Base-by-base conservation (phyloP, 2,329 filamentous ascomycete genomes). In the Penicillium polonicum region DNA sequence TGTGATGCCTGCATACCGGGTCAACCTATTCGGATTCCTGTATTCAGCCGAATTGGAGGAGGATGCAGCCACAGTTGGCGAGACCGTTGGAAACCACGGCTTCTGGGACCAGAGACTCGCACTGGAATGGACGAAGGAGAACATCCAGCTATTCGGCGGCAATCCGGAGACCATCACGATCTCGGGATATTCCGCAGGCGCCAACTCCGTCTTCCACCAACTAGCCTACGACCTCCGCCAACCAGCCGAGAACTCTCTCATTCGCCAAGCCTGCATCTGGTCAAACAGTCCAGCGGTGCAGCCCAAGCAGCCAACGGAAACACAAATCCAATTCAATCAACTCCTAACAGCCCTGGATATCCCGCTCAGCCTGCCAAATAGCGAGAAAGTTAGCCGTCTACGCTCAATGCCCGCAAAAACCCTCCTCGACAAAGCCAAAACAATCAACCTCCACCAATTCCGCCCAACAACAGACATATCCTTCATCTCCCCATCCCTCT, bases 71-170 rank as follows among this genome's bases (percentile, higher is more conserved):
- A 60, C 64, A 0, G 62, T 57, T 2, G 68, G 73, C 1, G 75
- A 79, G 35, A 71, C 74, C 0, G 68, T 73, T 3, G 78, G 79
- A 1, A 85, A 85, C 55, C 72, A 79, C 29, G 83, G 83, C 3
- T 83, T 85, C 69, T 84, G 82, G 82, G 83, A 85, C 57, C 82
- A 84, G 61, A 74, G 83, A 12, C 64, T 79, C 25, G 83, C 83
- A 2, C 70, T 85, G 8, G 81, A 85, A 66, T 85, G 83, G 83
- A 82, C 80, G 6, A 74, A 75, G 59, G 77, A 80, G 52, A 80
- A 82, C 56, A 77, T 83, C 52, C 70, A 64, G 35, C 75, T 78
- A n/a, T 83, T 84, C 58, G 79, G 80, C 0, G 82, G 82, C 4
- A 73, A 84, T 65, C 65, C 74, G 0, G 67, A 69, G 2, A 81